Base-by-base conservation (phyloP, 2,329 filamentous ascomycete genomes). In the Exserohilum turcica region DNA sequence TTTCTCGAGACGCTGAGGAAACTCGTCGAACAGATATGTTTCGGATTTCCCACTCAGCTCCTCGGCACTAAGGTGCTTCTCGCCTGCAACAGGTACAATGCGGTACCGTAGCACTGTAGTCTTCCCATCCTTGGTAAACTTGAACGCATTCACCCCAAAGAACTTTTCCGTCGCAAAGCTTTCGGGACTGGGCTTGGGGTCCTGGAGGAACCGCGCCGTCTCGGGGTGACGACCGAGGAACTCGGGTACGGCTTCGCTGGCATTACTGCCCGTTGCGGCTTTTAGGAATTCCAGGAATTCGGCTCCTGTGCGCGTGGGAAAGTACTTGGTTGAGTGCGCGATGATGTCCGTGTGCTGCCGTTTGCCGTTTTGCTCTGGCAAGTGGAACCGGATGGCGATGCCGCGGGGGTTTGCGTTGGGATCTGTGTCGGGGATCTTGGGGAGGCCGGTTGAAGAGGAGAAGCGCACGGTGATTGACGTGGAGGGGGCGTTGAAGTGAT, bases 261-360 rank as follows among this genome's bases (percentile, higher is more conserved):
- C 65, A 42, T 67, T 54, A 5, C 74, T 74, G 9, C 70, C 67
- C 0, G 65, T 73, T 8, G 62, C 63, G 0, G 79, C 77, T n/a
- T 65, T 59, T 28, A 84, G 72, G 43, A 84, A 75, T 7, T 75
- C 74, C 1, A 84, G 74, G 40, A 84, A 82, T n/a, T 79, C 80
- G 12, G 76, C 80, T 12, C 82, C 82, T 0, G 79, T 83, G 31
- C 77, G 73, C 0, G 76, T 77, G 0, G 83, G 82, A 67, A 85
- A 85, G 65, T 74, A 78, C 2, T 78, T 74, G 1, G 79, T 80
- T 1, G 77, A 80, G 68, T 85, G 82, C 0, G 76, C 68, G 44
- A 86, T 72, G 59, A 86, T 80, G 62, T 86, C 83, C 1, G 82
- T 85, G 68, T 86, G 83, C 16, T 75, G 67, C 12, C 77, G 61